Conservation (phyloP, 768 basidiomycete genomes). For the Favolaschia claudopus region DNA sequence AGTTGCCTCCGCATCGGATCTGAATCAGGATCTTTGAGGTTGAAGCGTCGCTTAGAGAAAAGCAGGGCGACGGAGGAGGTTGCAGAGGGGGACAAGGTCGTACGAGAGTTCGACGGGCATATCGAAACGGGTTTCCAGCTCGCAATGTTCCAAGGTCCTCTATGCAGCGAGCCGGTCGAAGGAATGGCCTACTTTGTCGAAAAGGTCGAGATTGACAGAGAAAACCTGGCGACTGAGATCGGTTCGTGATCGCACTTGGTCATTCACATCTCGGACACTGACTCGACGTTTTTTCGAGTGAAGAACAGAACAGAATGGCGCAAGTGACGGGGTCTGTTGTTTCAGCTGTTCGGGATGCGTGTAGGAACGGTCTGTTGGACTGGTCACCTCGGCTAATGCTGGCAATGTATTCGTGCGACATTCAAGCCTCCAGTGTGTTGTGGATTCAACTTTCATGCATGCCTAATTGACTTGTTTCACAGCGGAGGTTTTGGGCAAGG, state of each 20-base stretch:
- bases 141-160: slow-evolving; percentile 91
- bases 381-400: slow-evolving; percentile 98
- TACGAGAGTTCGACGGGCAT: slow-evolving; percentile 75
- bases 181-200: slow-evolving; percentile 94
- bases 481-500: slow-evolving; percentile 98
- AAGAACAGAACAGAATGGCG: slow-evolving; percentile 81
- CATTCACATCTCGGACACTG: slow-evolving; percentile 11
- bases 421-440: slow-evolving; percentile 92
- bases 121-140: slow-evolving; percentile 96
- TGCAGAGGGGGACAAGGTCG: slow-evolving; percentile 43
- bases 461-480: slow-evolving; percentile 19
- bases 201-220: slow-evolving; percentile 66
- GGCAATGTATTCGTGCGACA: slow-evolving; percentile 99
- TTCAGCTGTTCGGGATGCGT: slow-evolving; percentile 88
- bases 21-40: slow-evolving; percentile 41
- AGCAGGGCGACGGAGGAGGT: slow-evolving; percentile 38
- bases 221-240: slow-evolving; percentile 68
- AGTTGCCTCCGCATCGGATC: background rate
- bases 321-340: slow-evolving; percentile 93
- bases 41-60: slow-evolving; percentile 59
- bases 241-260: slow-evolving; percentile 49
- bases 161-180: slow-evolving; percentile 94
- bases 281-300: slow-evolving; percentile 19
- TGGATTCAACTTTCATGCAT: slow-evolving; percentile 2
- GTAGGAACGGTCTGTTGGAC: slow-evolving; percentile 88